Conservation (phyloP, 2,329 filamentous ascomycete species). For the Huntiella omanensis region DNA sequence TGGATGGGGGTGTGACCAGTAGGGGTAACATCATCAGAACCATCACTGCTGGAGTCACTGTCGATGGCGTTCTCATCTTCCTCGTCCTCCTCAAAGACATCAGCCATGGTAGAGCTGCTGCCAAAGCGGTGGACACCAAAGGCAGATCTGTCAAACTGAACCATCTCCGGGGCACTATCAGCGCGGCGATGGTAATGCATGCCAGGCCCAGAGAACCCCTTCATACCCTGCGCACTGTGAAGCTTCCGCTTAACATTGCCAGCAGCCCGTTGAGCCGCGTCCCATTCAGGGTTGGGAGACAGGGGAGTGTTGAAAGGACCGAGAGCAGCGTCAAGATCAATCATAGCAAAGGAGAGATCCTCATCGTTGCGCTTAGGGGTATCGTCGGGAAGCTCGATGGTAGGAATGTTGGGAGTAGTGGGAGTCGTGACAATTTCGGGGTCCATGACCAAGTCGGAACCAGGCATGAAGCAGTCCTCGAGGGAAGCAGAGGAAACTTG, state of each 20-base stretch:
- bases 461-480: slow-evolving; percentile 8
- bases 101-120: slow-evolving; percentile 59
- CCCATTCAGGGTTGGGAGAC: slow-evolving; percentile 43
- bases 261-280: slow-evolving; percentile 42
- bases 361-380: slow-evolving; percentile 21
- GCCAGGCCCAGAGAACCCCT: slow-evolving; percentile 47
- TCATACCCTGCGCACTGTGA: slow-evolving; percentile 58
- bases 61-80: slow-evolving; percentile 24
- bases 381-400: slow-evolving; percentile 14
- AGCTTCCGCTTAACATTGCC: slow-evolving; percentile 44
- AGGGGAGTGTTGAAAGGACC: slow-evolving; percentile 78
- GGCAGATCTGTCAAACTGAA: slow-evolving; percentile 46
- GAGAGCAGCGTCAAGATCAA: slow-evolving; percentile 84
- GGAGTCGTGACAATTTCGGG: slow-evolving; percentile 6
- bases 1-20: slow-evolving; percentile 8
- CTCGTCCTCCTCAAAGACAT: slow-evolving; percentile 67
- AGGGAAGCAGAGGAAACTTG: slow-evolving; percentile 6
- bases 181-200: slow-evolving; percentile 62
- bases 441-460: slow-evolving; percentile 10
- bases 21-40: slow-evolving; percentile 10
- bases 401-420: slow-evolving; percentile 10
- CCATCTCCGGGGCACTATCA: slow-evolving; percentile 64
- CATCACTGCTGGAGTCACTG: slow-evolving; percentile 10
- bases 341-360: slow-evolving; percentile 58
- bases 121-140: slow-evolving; percentile 42